These are phyloP conservation scores for Dactylorhiza incarnata DNA, from an alignment of 106 monocot genomes.

Conservation along the genomic window DNA sequence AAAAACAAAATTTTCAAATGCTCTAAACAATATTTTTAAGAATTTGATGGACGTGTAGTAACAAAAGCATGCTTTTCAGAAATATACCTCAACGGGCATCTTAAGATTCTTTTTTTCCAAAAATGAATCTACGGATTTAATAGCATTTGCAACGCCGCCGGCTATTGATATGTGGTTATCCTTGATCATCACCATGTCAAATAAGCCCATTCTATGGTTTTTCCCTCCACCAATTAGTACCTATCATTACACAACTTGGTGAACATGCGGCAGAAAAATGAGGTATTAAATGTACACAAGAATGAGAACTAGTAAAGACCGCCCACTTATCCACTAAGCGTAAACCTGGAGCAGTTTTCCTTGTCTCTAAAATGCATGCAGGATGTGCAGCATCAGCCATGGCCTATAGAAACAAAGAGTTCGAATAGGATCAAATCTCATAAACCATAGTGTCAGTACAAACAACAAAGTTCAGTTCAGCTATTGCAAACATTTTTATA, in stretches of 20 bases:
- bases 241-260: conserved; percentile 17
- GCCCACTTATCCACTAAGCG: conserved; percentile 99
- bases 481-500: conserved; percentile 1
- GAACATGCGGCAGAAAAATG: conserved; percentile 2
- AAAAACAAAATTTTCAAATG: neutral
- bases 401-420: conserved; percentile 35
- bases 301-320: conserved; percentile 39
- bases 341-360: conserved; percentile 98
- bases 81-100: conserved; percentile 78
- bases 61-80: neutral
- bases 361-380: conserved; percentile 90
- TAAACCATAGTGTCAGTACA: neutral
- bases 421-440: neutral
- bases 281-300: conserved; percentile 6
- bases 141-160: conserved; percentile 74
- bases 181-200: conserved; percentile 99
- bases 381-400: conserved; percentile 91
- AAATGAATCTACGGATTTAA: conserved; percentile 72
- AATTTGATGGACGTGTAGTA: neutral
- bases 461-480: neutral
- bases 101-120: conserved; percentile 54
- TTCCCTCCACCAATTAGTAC: conserved; percentile 97
- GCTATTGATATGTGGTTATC: conserved; percentile 97
- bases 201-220: conserved; percentile 93
- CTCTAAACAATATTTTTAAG: neutral